These are phyloP conservation scores for Cadophora malorum DNA, from an alignment of 2,329 filamentous ascomycete species.

Conservation along the genomic window DNA sequence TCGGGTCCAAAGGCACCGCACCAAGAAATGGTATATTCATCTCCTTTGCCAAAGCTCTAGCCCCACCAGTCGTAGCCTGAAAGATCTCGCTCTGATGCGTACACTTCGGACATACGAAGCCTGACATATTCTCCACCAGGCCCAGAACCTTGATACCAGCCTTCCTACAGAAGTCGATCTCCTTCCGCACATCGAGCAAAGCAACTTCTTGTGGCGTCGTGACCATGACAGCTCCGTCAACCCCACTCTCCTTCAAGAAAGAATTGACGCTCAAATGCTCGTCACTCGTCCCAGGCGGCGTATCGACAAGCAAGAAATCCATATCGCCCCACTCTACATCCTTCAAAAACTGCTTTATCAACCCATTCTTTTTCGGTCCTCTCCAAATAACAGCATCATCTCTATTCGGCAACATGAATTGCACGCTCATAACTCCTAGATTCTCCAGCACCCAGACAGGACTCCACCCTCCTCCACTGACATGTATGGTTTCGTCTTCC, in stretches of 20 bases:
- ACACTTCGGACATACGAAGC: conserved; percentile 95
- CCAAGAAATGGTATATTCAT: conserved; percentile 89
- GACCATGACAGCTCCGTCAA: conserved; percentile 91
- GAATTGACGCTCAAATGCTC: conserved; percentile 95
- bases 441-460: conserved; percentile 97
- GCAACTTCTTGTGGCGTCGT: conserved; percentile 95
- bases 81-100: conserved; percentile 86
- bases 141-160: conserved; percentile 88
- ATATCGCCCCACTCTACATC: conserved; percentile 98
- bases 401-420: conserved; percentile 94
- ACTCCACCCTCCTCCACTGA: conserved; percentile 87
- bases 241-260: conserved; percentile 87
- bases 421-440: conserved; percentile 93
- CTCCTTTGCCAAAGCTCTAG: conserved; percentile 78
- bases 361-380: conserved; percentile 96
- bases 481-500: conserved; percentile 90
- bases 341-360: conserved; percentile 98
- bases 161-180: conserved; percentile 97
- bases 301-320: conserved; percentile 93
- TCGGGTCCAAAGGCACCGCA: conserved; percentile 86
- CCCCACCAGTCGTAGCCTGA: conserved; percentile 88
- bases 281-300: conserved; percentile 92
- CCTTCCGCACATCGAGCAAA: conserved; percentile 91
- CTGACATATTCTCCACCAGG: conserved; percentile 96
- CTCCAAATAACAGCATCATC: conserved; percentile 98